Conservation (phyloP, 768 basidiomycete genomes). For the Lentinula detonsa region DNA sequence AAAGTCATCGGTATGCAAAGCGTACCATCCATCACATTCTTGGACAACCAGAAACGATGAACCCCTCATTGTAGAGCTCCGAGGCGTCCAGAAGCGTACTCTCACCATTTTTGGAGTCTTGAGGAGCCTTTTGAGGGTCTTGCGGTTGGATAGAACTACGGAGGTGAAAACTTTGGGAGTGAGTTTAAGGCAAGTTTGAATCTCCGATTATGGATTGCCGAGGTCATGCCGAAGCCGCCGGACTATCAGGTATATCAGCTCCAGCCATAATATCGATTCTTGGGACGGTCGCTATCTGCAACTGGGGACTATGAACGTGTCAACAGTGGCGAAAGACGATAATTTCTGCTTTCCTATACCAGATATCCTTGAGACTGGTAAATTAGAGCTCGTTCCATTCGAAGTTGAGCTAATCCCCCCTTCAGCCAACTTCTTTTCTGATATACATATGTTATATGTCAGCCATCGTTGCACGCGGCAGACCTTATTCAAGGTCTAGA, state of each 20-base stretch:
- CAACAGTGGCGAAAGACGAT: background rate
- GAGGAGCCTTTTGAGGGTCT: background rate
- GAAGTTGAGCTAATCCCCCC: constrained; percentile 21
- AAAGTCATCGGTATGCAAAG: constrained; percentile 31
- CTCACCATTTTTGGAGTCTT: constrained; percentile 48
- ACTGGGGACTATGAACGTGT: too few species aligned
- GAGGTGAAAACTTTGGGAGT: background rate
- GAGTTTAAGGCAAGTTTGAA: background rate
- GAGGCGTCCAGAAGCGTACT: constrained; percentile 17
- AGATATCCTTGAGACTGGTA: constrained; percentile 35
- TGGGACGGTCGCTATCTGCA: too few species aligned
- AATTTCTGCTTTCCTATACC: constrained; percentile 50
- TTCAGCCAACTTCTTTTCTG: background rate
- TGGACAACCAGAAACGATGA: constrained; percentile 23
- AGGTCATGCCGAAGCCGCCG: too few species aligned
- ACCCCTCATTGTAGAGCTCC: constrained; percentile 33
- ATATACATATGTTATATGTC: background rate
- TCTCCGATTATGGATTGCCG: background rate
- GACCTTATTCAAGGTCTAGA: background rate
- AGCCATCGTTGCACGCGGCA: background rate
- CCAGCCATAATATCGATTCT: too few species aligned
- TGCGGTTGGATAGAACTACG: background rate
- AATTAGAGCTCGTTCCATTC: constrained; percentile 46
- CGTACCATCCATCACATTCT: constrained; percentile 48
- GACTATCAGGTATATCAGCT: too few species aligned